Evolutionary conservation across 23 red algal genomes (phyloP).

Genomic region (Gracilaria gracilis): DNA sequence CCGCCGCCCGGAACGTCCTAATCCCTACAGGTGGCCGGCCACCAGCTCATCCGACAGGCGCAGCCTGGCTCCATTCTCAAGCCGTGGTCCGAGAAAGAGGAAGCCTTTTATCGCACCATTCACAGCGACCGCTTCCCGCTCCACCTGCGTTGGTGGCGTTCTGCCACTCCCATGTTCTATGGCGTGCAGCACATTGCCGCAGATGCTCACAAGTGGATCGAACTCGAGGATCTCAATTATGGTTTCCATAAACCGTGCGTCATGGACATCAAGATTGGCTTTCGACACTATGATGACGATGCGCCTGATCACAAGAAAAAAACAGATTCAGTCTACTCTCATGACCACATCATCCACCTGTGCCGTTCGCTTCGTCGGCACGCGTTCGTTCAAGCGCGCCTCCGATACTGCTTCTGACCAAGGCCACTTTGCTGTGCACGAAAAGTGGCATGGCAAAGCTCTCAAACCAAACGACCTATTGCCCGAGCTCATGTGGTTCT

Average conservation of each 20-base stretch:
- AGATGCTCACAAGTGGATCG: neutral
- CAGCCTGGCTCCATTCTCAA: conserved; percentile 67
- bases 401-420: neutral
- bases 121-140: conserved; percentile 38
- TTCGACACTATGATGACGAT: conserved; percentile 92
- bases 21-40: conserved; percentile 90
- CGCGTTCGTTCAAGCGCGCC: conserved; percentile 69
- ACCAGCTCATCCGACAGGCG: conserved; percentile 61
- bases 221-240: conserved; percentile 78
- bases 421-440: conserved; percentile 42
- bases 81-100: conserved; percentile 75
- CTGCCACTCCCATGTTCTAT: conserved; percentile 60
- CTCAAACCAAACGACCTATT: conserved; percentile 57
- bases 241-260: conserved; percentile 79
- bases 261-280: conserved; percentile 87
- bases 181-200: conserved; percentile 18
- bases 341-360: conserved; percentile 64
- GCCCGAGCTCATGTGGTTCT: conserved; percentile 63
- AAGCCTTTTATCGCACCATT: conserved; percentile 75
- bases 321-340: conserved; percentile 66
- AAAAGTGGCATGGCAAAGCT: conserved; percentile 81
- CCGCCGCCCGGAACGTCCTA: conserved; percentile 27
- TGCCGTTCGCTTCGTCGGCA: conserved; percentile 81
- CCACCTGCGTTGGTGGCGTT: conserved; percentile 62
- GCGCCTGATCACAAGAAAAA: conserved; percentile 70